These are phyloP conservation scores for Pistacia atlantica DNA, from an alignment of 345 rosid species.

Conservation along the genomic window DNA sequence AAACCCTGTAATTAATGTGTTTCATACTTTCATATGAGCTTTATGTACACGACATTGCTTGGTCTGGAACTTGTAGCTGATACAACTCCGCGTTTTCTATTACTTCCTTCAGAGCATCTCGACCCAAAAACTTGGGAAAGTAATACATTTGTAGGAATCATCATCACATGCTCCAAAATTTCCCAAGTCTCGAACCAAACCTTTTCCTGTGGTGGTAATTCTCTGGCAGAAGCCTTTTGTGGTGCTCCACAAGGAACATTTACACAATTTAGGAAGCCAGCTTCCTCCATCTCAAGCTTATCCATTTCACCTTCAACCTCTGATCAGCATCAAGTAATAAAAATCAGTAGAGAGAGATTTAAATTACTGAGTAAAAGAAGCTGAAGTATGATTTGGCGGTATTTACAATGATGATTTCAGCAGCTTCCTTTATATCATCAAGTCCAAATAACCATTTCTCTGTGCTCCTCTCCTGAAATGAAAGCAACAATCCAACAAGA, in stretches of 20 bases:
- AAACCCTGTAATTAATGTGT: no score
- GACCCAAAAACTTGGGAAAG: no score
- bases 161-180: neutral
- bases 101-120: no score
- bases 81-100: no score
- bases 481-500: neutral
- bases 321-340: neutral
- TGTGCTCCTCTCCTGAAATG: conserved; percentile 46
- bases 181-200: conserved; percentile 15
- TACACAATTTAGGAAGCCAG: conserved; percentile 49
- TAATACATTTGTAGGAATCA: neutral
- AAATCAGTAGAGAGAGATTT: neutral
- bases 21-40: no score
- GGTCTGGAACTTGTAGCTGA: no score
- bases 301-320: conserved; percentile 67
- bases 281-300: conserved; percentile 60
- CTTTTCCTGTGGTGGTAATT: conserved; percentile 41
- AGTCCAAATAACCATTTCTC: conserved; percentile 49
- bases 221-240: conserved; percentile 34
- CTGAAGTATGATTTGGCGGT: neutral
- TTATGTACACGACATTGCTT: no score
- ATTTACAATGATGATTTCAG: conserved; percentile 47
- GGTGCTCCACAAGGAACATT: conserved; percentile 63
- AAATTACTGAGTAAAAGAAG: neutral
- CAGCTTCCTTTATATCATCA: conserved; percentile 44